Evolutionary conservation across 78 protist genomes (phyloP), one percentile per base, ranked within the genome.

Genomic region (Dictyostelium firmibasis): DNA sequence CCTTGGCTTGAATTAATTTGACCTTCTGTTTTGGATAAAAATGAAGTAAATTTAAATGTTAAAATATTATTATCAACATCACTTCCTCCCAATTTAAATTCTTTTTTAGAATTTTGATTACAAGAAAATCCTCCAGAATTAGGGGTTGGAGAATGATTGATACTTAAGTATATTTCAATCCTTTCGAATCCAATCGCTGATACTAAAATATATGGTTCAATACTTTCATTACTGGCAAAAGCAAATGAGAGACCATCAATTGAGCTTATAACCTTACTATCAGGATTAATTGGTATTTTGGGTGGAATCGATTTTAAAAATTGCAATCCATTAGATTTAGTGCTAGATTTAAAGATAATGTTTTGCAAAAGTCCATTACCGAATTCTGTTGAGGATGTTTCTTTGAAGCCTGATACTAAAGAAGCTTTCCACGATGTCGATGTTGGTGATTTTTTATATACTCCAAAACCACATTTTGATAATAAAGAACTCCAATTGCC

Each of bases 401-500:
- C 25, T 36, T 57, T 36, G 33, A 41, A 43, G 4, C 35, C 83
- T n/a, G 9, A 0, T 2, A 0, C 16, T 20, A 77, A 9, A n/a
- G n/a, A 41, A 20, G 6, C 10, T 36, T 31, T 36, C 84, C 85
- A 78, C 1, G 7, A 8, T 0, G 57, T 25, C 5, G 79, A 6
- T 0, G 18, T 18, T 13, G 62, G 14, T 69, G 79, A 27, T 13
- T 10, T 27, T 72, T 33, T 33, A 18, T 31, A 29, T 4, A 25
- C n/a, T 64, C 93, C 93, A 38, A 78, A 88, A 16, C 43, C 35
- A 44, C 13, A 35, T 13, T 69, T 1, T 1, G 38, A 33, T 2
- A 86, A 4, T 33, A 29, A 18, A 3, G 75, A 13, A 36, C 60
- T 86, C 92, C 92, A 86, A 25, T 53, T 86, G 27, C 41, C 36